These are phyloP conservation scores for Keithomyces neogunnii DNA, from an alignment of 2,329 filamentous ascomycete species.

Conservation along the genomic window DNA sequence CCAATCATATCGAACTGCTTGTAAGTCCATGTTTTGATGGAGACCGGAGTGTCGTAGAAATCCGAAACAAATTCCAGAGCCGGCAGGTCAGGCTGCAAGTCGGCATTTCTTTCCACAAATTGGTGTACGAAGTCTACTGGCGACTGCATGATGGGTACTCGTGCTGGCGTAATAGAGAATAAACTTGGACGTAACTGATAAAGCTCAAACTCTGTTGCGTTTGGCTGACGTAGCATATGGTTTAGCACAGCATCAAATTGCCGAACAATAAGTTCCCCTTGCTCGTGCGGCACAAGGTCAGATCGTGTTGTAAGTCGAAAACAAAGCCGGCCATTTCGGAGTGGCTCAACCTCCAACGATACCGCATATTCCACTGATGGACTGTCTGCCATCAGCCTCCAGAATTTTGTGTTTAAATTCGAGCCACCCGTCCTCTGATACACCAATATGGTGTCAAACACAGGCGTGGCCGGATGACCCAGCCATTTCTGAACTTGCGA, in stretches of 20 bases:
- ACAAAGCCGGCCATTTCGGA: constrained; percentile 34
- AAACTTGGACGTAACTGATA: constrained; percentile 26
- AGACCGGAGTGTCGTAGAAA: constrained; percentile 36
- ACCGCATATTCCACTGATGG: constrained; percentile 69
- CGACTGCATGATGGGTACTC: constrained; percentile 46
- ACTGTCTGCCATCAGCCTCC: constrained; percentile 55
- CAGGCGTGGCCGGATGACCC: constrained; percentile 50
- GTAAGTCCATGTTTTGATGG: constrained; percentile 62
- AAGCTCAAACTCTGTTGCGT: constrained; percentile 31
- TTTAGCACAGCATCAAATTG: constrained; percentile 66
- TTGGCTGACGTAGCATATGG: constrained; percentile 44
- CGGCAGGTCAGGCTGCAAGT: constrained; percentile 43
- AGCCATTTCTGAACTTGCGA: constrained; percentile 65
- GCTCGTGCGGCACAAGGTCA: constrained; percentile 56
- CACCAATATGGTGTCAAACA: constrained; percentile 81
- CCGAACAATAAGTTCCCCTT: constrained; percentile 56
- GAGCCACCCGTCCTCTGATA: constrained; percentile 56
- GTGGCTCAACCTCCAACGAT: constrained; percentile 70
- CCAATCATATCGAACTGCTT: constrained; percentile 60
- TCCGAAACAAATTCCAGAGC: constrained; percentile 69
- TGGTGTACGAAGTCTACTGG: constrained; percentile 60
- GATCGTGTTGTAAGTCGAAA: constrained; percentile 60
- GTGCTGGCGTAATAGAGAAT: constrained; percentile 59
- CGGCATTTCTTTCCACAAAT: constrained; percentile 62
- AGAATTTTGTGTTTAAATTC: constrained; percentile 28